Evolutionary conservation across 768 basidiomycete genomes (phyloP).

Genomic region (Lactarius trivialis): DNA sequence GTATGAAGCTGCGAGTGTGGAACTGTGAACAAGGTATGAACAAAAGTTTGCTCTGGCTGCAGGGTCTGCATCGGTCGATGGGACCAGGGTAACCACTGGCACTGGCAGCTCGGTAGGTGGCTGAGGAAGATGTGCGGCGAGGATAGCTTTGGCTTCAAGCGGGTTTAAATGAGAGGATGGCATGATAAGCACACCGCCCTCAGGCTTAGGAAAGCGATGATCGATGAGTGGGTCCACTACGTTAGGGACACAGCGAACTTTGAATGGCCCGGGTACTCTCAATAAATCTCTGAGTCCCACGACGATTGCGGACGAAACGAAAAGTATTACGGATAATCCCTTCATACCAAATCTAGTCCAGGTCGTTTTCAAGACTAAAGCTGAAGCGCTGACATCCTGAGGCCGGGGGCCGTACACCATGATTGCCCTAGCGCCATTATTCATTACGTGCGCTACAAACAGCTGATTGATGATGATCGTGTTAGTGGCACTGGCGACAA

Average conservation of each 20-base stretch:
- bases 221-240: background rate
- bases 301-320: background rate
- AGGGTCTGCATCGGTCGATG: conserved; percentile 12
- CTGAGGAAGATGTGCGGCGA: conserved; percentile 10
- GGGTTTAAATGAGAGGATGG: conserved; percentile 6
- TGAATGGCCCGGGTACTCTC: background rate
- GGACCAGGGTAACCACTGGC: conserved; percentile 6
- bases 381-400: background rate
- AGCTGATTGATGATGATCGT: background rate
- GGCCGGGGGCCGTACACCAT: background rate
- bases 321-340: background rate
- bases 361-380: background rate
- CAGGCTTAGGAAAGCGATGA: background rate
- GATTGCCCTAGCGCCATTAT: background rate
- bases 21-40: conserved; percentile 2
- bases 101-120: conserved; percentile 5
- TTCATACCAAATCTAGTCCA: background rate
- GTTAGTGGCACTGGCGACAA: background rate
- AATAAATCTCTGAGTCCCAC: background rate
- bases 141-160: conserved; percentile 6
- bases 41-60: background rate
- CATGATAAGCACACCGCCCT: background rate
- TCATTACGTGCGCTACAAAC: background rate
- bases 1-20: background rate
- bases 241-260: background rate